Conservation (phyloP, 352 stramenopile genomes). For the Peronosclerospora sorghi region DNA sequence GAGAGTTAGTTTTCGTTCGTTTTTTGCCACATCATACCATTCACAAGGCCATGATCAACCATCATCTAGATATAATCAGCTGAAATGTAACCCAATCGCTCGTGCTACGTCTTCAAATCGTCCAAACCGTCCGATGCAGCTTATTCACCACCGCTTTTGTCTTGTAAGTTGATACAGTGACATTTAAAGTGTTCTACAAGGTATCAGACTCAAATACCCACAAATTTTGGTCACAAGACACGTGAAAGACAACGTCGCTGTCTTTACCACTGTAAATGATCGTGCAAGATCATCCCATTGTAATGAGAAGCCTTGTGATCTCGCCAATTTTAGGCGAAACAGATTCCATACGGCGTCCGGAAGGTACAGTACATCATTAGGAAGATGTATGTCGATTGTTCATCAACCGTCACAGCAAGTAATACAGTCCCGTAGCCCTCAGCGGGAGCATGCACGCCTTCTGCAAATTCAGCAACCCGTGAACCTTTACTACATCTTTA, state of each 20-base stretch:
- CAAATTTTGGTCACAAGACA: no score
- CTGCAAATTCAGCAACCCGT: slow-evolving; percentile 4
- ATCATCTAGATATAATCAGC: slow-evolving; percentile 8
- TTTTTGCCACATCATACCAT: slow-evolving; percentile 8
- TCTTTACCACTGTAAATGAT: no score
- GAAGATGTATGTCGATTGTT: slow-evolving; percentile 6
- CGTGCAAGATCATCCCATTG: no score
- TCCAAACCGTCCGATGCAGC: slow-evolving; percentile 3
- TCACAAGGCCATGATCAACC: slow-evolving; percentile 5
- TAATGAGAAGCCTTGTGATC: slow-evolving; percentile 7
- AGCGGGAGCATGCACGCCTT: neutral
- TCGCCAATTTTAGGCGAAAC: slow-evolving; percentile 3
- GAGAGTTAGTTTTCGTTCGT: slow-evolving; percentile 2
- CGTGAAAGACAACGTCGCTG: no score
- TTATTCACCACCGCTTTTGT: slow-evolving; percentile 5
- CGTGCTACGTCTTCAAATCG: slow-evolving; percentile 3
- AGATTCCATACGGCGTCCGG: slow-evolving; percentile 6
- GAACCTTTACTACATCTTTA: no score
- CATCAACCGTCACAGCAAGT: slow-evolving; percentile 1
- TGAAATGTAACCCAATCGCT: slow-evolving; percentile 1
- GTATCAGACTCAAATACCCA: no score
- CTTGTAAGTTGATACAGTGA: neutral
- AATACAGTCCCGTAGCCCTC: slow-evolving; percentile 8
- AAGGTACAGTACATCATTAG: slow-evolving; percentile 7
- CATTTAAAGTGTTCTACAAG: no score